Evolutionary conservation across 768 basidiomycete genomes (phyloP).

Genomic region (Boletellus ananiceps): DNA sequence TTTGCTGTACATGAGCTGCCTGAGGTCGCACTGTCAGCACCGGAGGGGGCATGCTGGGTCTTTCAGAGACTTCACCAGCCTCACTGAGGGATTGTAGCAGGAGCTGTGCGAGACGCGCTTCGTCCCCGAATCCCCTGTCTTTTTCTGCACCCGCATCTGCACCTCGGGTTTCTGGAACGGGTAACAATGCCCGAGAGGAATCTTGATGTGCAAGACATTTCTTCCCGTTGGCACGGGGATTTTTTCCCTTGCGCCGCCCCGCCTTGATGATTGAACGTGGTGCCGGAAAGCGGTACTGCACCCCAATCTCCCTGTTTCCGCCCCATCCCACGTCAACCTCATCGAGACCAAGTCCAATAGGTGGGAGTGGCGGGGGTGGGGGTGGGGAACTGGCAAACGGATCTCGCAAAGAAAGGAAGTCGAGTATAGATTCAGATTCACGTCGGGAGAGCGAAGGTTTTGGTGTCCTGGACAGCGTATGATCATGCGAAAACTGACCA

Average conservation of each 20-base stretch:
- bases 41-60: constrained; percentile 2
- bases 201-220: constrained; percentile 23
- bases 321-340: constrained; percentile 27
- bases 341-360: constrained; percentile 25
- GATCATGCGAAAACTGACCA: background rate
- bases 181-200: constrained; percentile 25
- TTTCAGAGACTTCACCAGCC: constrained; percentile 2
- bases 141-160: constrained; percentile 13
- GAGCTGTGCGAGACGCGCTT: constrained; percentile 27
- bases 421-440: constrained; percentile 25
- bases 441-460: constrained; percentile 21
- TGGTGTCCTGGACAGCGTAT: constrained; percentile 3
- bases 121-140: constrained; percentile 26
- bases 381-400: constrained; percentile 33
- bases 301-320: constrained; percentile 19
- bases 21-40: constrained; percentile 9
- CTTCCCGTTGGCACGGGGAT: constrained; percentile 13
- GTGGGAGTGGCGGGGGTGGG: constrained; percentile 29
- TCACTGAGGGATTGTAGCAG: constrained; percentile 26
- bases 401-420: constrained; percentile 33
- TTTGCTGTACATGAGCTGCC: constrained; percentile 16
- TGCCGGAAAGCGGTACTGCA: constrained; percentile 32
- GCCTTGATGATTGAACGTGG: constrained; percentile 28
- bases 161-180: constrained; percentile 19
- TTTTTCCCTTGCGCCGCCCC: constrained; percentile 19